Conservation (phyloP, 140 eudicot genomes). For the Senecio squalidus region DNA sequence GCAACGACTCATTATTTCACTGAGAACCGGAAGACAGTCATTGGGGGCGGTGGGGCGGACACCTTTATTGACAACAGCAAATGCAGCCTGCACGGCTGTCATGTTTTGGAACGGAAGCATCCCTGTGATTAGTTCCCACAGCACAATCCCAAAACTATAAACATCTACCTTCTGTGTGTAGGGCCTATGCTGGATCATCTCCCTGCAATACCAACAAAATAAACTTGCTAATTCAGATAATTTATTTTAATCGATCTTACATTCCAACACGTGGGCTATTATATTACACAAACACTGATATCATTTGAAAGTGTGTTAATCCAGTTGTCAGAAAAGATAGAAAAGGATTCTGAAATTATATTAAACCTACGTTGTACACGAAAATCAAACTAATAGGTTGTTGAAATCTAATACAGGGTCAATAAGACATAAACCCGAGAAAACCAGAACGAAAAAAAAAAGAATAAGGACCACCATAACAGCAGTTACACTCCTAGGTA, state of each 20-base stretch:
- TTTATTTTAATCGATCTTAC: too few species aligned
- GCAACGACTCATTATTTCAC: constrained; percentile 86
- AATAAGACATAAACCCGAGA: too few species aligned
- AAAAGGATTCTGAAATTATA: neutral
- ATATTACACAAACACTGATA: too few species aligned
- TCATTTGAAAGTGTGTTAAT: neutral
- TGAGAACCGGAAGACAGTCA: constrained; percentile 78
- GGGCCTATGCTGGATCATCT: constrained; percentile 96
- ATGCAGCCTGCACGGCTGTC: constrained; percentile 98
- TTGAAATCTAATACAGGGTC: too few species aligned
- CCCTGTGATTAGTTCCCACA: constrained; percentile 97
- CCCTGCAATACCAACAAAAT: constrained; percentile 45
- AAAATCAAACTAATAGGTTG: too few species aligned
- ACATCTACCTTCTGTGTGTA: constrained; percentile 94
- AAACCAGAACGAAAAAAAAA: too few species aligned
- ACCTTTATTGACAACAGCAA: constrained; percentile 89
- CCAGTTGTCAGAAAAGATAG: neutral
- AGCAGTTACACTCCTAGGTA: too few species aligned
- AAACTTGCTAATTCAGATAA: too few species aligned
- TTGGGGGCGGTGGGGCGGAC: constrained; percentile 78
- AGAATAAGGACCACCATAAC: too few species aligned
- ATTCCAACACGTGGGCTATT: too few species aligned
- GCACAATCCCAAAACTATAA: constrained; percentile 86
- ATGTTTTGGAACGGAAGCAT: constrained; percentile 98
- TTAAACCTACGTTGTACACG: neutral